Conservation (phyloP, 169 alveolate species). For the Hepatocystis sp. region DNA sequence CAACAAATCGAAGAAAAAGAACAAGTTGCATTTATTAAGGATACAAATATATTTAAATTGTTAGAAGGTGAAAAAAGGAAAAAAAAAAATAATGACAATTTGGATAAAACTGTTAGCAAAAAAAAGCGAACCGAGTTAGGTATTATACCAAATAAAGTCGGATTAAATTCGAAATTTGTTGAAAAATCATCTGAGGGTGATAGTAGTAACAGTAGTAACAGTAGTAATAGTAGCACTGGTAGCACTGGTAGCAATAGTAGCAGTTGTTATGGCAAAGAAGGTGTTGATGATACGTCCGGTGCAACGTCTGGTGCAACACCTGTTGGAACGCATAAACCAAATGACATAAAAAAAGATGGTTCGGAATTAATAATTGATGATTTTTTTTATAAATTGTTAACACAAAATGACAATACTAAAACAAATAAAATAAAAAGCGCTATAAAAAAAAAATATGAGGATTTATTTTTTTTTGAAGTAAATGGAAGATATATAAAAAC, state of each 20-base stretch:
- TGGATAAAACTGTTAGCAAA: too few species aligned
- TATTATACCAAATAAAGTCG: too few species aligned
- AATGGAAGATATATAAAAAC: too few species aligned
- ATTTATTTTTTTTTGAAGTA: conserved; percentile 45
- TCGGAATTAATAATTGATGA: conserved; percentile 15
- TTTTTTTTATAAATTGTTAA: conserved; percentile 8
- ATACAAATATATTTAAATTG: conserved; percentile 16
- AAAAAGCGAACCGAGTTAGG: too few species aligned
- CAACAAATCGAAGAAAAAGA: conserved; percentile 1
- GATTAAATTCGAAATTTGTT: too few species aligned
- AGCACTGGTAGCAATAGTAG: background rate
- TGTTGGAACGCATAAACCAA: too few species aligned
- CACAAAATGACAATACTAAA: background rate
- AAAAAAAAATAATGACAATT: too few species aligned
- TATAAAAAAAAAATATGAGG: background rate
- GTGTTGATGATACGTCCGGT: too few species aligned
- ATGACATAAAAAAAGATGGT: background rate
- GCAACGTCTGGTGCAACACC: too few species aligned
- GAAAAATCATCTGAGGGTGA: background rate
- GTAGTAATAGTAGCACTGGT: background rate
- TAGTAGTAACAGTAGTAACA: conserved; percentile 2
- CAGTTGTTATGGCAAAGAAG: too few species aligned
- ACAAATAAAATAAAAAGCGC: background rate
- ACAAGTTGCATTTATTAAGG: background rate
- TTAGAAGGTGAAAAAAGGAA: too few species aligned